Base-by-base conservation (phyloP, 2,329 filamentous ascomycete genomes). In the Penicillium sp. region DNA sequence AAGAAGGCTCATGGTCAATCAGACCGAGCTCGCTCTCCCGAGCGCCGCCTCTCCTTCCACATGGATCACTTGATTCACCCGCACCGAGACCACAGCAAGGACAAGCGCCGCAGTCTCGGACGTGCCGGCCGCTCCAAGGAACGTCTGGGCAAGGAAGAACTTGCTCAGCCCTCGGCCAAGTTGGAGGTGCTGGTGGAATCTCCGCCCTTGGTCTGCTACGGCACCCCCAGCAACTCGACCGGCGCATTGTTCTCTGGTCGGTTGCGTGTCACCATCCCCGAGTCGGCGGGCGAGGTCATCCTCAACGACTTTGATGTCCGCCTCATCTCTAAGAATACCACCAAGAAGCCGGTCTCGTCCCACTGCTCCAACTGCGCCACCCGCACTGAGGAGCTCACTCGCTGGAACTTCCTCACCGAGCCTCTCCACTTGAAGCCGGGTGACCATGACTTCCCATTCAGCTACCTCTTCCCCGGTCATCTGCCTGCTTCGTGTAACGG, bases 201-300 rank as follows among this genome's bases (percentile, higher is more conserved):
- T 9, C 89, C 90, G 1, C 90, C 90, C 3, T 77, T 91, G 13
- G 81, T 96, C 39, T 85, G 95, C 71, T 88, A 93, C 62, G 90
- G 90, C 53, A 75, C 79, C 25, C 77, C 87, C 1, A 78, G 83
- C 52, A 78, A 80, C 56, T 95, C 90, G 59, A 86, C 85, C 3
- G 91, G 91, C 48, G 89, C 90, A 5, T 75, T 96, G 50, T 80
- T 96, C 43, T 94, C 89, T 1, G 90, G 90, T 28, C 86, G 89
- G 66, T 74, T 97, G 58, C 82, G 84, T 59, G 71, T 97, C 46
- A 76, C 82, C 35, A 80, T 95, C 60, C 78, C 79, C 53, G 84
- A 90, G 45, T 62, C 69, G 9, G 79, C 82, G 5, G 66, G 67
- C 4, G 74, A 86, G 48, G 78, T 88, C 41, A 74, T 68, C 9